Base-by-base conservation (phyloP, 1,139 yeast genomes). In the Schwanniomyces etchellsii region DNA sequence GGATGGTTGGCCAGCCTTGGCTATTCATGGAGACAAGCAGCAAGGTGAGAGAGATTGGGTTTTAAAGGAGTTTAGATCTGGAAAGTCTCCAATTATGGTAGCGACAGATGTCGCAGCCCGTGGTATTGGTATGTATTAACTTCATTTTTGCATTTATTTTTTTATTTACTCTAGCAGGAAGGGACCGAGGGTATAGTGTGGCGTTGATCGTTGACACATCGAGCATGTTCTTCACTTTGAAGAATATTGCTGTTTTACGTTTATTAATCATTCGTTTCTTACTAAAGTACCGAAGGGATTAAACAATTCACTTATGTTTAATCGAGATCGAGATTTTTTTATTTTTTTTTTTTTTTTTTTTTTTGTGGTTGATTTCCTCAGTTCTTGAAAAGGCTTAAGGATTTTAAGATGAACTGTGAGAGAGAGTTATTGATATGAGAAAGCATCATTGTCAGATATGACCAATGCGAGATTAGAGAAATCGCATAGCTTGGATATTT, bases 71-170 rank as follows among this genome's bases (percentile, higher is more conserved):
- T 91, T 91, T 72, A 84, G 82, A 73, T 58, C 77, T 38, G 97
- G 97, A 47, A 82, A 81, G 58, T 79, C 94, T 35, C 96, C 96
- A 44, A 82, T 91, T 54, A 88, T 91, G 97, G 96, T 89, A 57
- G 98, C 98, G 42, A 91, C 98, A 46, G 98, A 91, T 64, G 98
- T 91, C 60, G 98, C 98, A 39, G 96, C 98, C 45, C 86, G 98
- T 77, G 98, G 98, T 79, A 89, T 91, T 73, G 98, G 96, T 88
- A 86, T 68, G 97, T 84, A 62, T 62, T 39, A 42, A 45, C 43
- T 37, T 37, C 37, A 42, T n/a, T n/a, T n/a, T n/a, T n/a, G 40
- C 40, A 25, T 30, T 26, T 31, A 29, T 36, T 25, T 18, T 27
- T 28, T 20, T 38, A n/a, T n/a, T n/a, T n/a, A n/a, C 48, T 48